These are phyloP conservation scores for Ceratocystis variospora DNA, from an alignment of 2,329 filamentous ascomycete species.

Conservation along the genomic window DNA sequence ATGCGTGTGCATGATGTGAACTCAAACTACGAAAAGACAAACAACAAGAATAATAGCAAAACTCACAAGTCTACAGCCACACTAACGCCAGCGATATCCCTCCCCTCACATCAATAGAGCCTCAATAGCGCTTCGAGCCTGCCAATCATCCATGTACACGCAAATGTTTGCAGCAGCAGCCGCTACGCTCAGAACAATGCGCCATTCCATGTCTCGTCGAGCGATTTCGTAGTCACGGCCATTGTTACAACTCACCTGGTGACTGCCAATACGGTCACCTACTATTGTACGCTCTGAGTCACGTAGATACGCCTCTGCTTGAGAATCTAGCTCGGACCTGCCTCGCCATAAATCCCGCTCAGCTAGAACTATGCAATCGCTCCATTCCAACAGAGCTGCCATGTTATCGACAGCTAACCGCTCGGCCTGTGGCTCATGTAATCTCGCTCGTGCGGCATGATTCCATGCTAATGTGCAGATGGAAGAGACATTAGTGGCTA, in stretches of 20 bases:
- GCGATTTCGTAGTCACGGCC: background rate
- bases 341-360: conserved; percentile 22
- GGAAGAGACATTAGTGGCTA: conserved; percentile 24
- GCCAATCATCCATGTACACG: conserved; percentile 13
- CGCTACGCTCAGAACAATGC: conserved; percentile 11
- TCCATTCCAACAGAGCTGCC: conserved; percentile 24
- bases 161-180: conserved; percentile 17
- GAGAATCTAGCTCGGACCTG: conserved; percentile 2
- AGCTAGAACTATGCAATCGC: conserved; percentile 19
- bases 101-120: background rate
- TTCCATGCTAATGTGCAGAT: conserved; percentile 26
- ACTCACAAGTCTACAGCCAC: background rate
- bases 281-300: background rate
- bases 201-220: conserved; percentile 10
- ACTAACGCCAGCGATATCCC: background rate
- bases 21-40: conserved; percentile 7
- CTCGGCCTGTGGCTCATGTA: conserved; percentile 25
- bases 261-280: background rate
- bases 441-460: conserved; percentile 24
- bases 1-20: background rate
- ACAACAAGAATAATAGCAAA: background rate
- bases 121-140: conserved; percentile 10
- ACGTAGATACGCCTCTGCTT: background rate
- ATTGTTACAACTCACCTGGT: background rate
- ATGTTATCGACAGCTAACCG: conserved; percentile 24